Base-by-base conservation (phyloP, 345 rosid species). In the Eucalyptus tenuipes region DNA sequence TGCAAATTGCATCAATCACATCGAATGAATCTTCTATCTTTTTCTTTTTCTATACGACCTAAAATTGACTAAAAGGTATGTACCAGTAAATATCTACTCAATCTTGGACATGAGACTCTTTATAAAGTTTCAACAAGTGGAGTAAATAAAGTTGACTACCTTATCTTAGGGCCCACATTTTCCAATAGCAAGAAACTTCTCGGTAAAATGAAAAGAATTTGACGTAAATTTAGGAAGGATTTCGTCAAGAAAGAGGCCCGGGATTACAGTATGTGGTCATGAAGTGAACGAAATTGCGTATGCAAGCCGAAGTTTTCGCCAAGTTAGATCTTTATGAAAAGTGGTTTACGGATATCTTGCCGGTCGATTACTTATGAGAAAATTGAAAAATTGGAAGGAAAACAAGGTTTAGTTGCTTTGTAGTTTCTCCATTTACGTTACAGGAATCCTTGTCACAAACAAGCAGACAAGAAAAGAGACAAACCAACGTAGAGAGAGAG, bases 1-100 rank as follows among this genome's bases (percentile, higher is more conserved):
- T 96, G 95, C 93, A 88, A 40, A 20, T 40, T 20, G 44, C 84
- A 20, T 75, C 27, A 40, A 47, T 37, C 47, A 40, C 15, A 29
- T 40, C 9, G 84, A 40, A 75, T 75, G 84, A 75, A 40, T 40
- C 27, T 40, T 37, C 84, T 2, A 25, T 40, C 13, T 75, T 37
- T 68, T 68, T 75, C 8, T 40, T 75, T 75, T 40, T 40, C 47
- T 75, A 12, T 10, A 75, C 84, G 0, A 75, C 31, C 49, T 27
- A 86, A 37, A 48, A 52, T 52, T 57, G 68, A 52, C 80, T 44
- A 15, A 87, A 22, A 37, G 47, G 84, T 13, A 29, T 75, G 15
- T 0, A 40, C 12, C 6, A 3, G 57, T 52, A 8, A 0, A 40
- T 20, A 22, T 40, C 47, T 75, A 75, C 84, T 75, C 47, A 40